A percentile compares a stretch with the other conserved stretches of the same genome.
phyloP scores from a whole-genome alignment of 345 rosid genomes.

The Eucalyptus tenuipes region DNA sequence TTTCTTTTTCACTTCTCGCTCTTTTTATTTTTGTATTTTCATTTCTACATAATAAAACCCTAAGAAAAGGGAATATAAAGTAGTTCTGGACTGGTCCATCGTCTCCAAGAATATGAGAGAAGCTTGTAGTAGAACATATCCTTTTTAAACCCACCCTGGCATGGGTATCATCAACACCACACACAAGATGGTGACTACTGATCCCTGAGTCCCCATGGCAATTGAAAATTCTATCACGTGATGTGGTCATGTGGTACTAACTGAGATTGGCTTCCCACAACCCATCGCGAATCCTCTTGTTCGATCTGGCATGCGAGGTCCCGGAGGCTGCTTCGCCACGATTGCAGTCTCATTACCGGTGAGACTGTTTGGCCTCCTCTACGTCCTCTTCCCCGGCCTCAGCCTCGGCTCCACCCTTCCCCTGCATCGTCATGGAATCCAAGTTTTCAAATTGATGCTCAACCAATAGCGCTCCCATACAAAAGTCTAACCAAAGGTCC shows the following conservation, averaged over 20 bases:
- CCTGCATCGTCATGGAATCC: constrained; percentile 18
- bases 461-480: not conserved
- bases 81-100: too few relatives aligned
- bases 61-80: too few relatives aligned
- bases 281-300: constrained; percentile 96
- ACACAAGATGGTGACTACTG: not conserved
- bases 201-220: not conserved
- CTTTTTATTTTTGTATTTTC: not conserved
- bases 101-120: not conserved
- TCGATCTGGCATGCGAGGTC: constrained; percentile 99
- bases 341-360: constrained; percentile 7
- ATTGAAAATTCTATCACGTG: not conserved
- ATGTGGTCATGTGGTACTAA: not conserved
- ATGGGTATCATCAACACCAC: not conserved
- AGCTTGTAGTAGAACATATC: not conserved
- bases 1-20: not conserved
- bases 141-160: not conserved
- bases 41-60: not conserved
- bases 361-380: constrained; percentile 11
- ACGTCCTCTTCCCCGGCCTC: constrained; percentile 54
- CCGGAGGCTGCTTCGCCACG: constrained; percentile 68
- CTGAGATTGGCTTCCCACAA: not conserved
- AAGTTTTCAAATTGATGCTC: not conserved
- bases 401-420: constrained; percentile 46
- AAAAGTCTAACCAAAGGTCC: not conserved